phyloP scores from a whole-genome alignment of 768 basidiomycete species.

The Leccinum longicurvipes region DNA sequence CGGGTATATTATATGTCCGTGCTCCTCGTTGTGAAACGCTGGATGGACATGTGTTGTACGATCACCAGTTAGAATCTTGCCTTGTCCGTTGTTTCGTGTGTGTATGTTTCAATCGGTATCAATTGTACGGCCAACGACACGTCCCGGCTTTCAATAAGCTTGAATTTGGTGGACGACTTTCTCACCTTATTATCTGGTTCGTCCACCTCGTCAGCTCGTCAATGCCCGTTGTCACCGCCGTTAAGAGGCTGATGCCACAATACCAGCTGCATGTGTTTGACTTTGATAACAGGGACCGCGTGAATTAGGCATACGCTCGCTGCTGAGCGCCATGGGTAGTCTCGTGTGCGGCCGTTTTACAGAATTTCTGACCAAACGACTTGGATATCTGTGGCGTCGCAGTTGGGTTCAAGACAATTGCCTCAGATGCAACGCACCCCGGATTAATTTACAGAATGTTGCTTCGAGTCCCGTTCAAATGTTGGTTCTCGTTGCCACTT shows the following conservation, averaged over 20 bases:
- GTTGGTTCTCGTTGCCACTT: not conserved
- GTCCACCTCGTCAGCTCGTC: not conserved
- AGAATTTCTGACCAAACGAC: not conserved
- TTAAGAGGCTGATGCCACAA: not conserved
- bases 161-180: too few species aligned
- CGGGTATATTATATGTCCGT: not conserved
- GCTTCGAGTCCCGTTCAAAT: not conserved
- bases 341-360: not conserved
- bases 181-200: not conserved
- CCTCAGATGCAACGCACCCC: not conserved
- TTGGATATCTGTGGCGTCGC: not conserved
- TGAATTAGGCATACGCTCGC: not conserved
- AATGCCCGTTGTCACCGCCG: not conserved
- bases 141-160: too few species aligned
- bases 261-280: not conserved
- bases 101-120: constrained; percentile 6
- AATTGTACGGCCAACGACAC: not conserved
- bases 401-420: not conserved
- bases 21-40: not conserved
- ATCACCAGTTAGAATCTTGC: not conserved
- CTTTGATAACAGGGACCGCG: not conserved
- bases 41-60: not conserved
- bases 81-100: not conserved
- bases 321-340: too few species aligned
- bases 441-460: not conserved